These are phyloP conservation scores for Cyclostephanos invisitatus DNA, from an alignment of 108 stramenopile genomes.

Conservation along the genomic window DNA sequence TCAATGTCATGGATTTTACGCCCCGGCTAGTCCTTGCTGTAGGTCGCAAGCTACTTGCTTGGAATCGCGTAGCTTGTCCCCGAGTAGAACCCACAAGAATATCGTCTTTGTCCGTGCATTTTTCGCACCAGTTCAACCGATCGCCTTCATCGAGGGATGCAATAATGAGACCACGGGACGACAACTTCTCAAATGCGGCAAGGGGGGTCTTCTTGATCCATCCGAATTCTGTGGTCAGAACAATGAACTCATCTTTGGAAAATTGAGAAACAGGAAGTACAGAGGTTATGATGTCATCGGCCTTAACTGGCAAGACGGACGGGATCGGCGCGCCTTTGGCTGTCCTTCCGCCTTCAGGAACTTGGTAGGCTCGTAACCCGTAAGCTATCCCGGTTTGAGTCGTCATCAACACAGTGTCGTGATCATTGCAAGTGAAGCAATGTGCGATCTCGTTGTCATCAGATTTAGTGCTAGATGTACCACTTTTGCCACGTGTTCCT, in stretches of 20 bases:
- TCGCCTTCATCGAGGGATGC: constrained; percentile 89
- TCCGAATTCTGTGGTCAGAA: constrained; percentile 91
- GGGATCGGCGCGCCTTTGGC: constrained; percentile 86
- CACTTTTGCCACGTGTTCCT: constrained; percentile 84
- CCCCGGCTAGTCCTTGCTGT: constrained; percentile 87
- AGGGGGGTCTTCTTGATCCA: constrained; percentile 95
- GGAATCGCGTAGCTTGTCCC: constrained; percentile 85
- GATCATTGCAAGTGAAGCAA: constrained; percentile 96
- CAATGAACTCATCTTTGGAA: constrained; percentile 75
- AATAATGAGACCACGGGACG: constrained; percentile 86
- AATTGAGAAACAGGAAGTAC: constrained; percentile 81
- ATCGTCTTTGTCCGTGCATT: constrained; percentile 78
- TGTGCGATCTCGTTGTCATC: constrained; percentile 84
- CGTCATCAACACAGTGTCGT: constrained; percentile 93
- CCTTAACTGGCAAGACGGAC: constrained; percentile 76
- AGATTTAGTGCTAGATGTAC: constrained; percentile 62
- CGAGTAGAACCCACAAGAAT: constrained; percentile 80
- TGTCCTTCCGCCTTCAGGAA: constrained; percentile 74
- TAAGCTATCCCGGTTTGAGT: constrained; percentile 91
- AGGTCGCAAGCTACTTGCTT: constrained; percentile 64
- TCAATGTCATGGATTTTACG: constrained; percentile 86
- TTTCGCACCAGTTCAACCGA: constrained; percentile 82
- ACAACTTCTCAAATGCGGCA: constrained; percentile 84
- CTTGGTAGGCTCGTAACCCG: constrained; percentile 89
- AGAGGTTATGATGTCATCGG: constrained; percentile 68